Base-by-base conservation (phyloP, 108 stramenopile genomes). In the Phaeodactylum tricornutum region DNA sequence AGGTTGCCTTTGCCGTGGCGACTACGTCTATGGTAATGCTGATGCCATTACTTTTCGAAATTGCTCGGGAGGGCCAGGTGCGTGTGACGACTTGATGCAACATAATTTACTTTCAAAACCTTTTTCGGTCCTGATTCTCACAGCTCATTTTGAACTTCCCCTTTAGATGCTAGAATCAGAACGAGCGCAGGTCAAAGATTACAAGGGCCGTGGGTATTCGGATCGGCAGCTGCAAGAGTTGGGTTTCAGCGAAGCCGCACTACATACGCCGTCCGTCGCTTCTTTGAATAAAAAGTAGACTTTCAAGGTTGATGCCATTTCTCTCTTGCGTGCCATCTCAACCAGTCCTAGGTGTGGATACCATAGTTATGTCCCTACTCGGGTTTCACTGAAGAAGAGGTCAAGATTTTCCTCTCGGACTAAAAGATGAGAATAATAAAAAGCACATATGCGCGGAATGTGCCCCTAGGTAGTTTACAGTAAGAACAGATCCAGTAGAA, bases 1-100 rank as follows among this genome's bases (percentile, higher is more conserved):
- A 45, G 23, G 41, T 84, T 36, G 84, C 81, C 3, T 73, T 91
- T 28, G 42, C 78, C 16, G 55, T 91, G 3, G 84, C 80, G 11
- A 85, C 88, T 7, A 81, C 81, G 4, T 76, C 81, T 2, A 83
- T 91, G 63, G 79, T 86, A 15, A 67, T 79, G 12, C 51, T 91
- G 41, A 81, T 91, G 88, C 88, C 88, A 22, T 55, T 91, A 21
- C 63, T 91, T 34, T 86, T 91, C 61, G 88, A 91, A 67, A 91
- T 91, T 43, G 75, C 71, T 32, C 74, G 88, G 55, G 88, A 91
- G 59, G 79, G 78, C 27, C 67, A 66, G 75, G 87, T 84, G 56
- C n/a, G 82, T 61, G 4, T 20, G n/a, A 7, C n/a, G 35, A 12
- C n/a, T 14, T 17, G 23, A 29, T 29, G 12, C 19, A 12, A 15